Conservation (phyloP, 805 yeast genomes). For the Cyberlindnera americana region DNA sequence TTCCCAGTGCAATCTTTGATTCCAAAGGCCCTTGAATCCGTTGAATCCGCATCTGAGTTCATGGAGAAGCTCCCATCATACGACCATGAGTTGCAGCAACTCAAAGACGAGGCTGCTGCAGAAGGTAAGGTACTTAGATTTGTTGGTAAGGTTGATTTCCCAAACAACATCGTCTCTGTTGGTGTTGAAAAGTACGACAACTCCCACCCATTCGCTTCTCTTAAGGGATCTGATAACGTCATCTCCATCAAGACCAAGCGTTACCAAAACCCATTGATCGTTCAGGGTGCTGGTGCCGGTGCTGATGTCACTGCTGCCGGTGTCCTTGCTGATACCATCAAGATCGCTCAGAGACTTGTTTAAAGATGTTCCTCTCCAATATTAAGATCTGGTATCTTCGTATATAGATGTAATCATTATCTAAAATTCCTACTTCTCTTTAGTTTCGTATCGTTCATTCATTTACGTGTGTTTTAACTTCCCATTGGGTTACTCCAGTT, state of each 20-base stretch:
- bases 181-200: slow-evolving; percentile 83
- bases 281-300: slow-evolving; percentile 98
- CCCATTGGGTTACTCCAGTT: slow-evolving; percentile 31
- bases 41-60: slow-evolving; percentile 72
- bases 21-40: slow-evolving; percentile 78
- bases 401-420: not conserved
- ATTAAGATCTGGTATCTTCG: not conserved
- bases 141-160: slow-evolving; percentile 85
- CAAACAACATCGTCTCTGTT: slow-evolving; percentile 67
- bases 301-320: slow-evolving; percentile 80
- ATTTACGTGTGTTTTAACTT: not conserved
- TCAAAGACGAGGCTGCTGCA: slow-evolving; percentile 76
- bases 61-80: slow-evolving; percentile 75
- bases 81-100: slow-evolving; percentile 72
- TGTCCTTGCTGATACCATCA: slow-evolving; percentile 89
- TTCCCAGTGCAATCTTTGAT: slow-evolving; percentile 94
- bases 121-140: slow-evolving; percentile 88
- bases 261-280: slow-evolving; percentile 86
- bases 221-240: slow-evolving; percentile 95
- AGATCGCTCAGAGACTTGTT: slow-evolving; percentile 78
- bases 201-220: slow-evolving; percentile 93
- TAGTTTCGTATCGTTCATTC: no score
- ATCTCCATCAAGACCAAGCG: slow-evolving; percentile 89
- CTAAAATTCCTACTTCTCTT: no score
- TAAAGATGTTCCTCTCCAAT: slow-evolving; percentile 1